Evolutionary conservation across 441 rosid species (phyloP), one percentile per base, ranked within the genome.

Genomic region (Geranium incanum): DNA sequence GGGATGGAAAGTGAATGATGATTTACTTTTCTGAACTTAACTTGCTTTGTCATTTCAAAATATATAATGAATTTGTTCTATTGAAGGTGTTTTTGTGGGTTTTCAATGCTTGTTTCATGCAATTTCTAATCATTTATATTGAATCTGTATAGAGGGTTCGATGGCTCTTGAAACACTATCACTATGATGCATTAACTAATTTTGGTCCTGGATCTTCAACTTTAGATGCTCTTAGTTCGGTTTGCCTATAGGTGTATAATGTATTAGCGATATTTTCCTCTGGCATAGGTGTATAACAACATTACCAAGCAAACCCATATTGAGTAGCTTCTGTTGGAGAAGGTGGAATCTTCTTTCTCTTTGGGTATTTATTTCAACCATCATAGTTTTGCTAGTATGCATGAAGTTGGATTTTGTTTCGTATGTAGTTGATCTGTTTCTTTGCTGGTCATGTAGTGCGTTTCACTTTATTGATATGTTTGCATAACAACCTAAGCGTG

Each of bases 151-250:
- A 16, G 16, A 3, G 60, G 60, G 60, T 52, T n/a, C 16, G 66
- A 19, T 6, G 6, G 6, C 15, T 15, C 8, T 15, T 57, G 21
- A n/a, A 57, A 57, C 63, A 16, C n/a, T n/a, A 55, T 3, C 12
- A 13, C 21, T 55, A 3, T 28, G 21, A 12, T 19, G 18, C 66
- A 62, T 23, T 52, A 16, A 13, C 60, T 52, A 52, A 15, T 18
- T 52, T 2, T 0, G 19, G 60, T 52, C 19, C 5, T 52, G 60
- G 60, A 16, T 52, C 18, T 52, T 13, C 3, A 52, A 4, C 7
- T 52, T 65, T 65, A 36, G 68, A 12, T 65, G 36, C 13, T 65
- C 41, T 65, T 65, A 28, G 68, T 8, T 28, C 13, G 68, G 68
- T 33, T 23, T 33, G 39, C 4, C 38, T 65, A 18, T 28, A 28